phyloP scores from a whole-genome alignment of 495 filamentous ascomycete genomes.

The Chaetomium tenue region DNA sequence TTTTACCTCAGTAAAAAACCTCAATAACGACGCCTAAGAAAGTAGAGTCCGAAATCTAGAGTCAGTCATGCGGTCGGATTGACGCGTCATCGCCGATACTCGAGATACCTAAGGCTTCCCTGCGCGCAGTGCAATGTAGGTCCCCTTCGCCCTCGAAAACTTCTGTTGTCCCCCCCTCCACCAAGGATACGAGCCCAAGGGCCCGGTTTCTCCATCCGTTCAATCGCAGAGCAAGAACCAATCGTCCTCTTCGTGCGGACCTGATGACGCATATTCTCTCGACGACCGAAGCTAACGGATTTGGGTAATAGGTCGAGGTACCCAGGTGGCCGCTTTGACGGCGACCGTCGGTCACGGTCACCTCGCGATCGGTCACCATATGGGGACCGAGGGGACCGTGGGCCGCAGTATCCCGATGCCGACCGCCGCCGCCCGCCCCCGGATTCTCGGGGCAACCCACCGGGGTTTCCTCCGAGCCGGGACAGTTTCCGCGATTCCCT shows the following conservation, averaged over 20 bases:
- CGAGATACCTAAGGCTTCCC: neutral
- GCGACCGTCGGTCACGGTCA: constrained; percentile 51
- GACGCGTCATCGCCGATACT: neutral
- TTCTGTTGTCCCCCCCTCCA: neutral
- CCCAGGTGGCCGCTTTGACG: constrained; percentile 45
- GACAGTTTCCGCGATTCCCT: constrained; percentile 48
- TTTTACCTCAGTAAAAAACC: too few relatives aligned
- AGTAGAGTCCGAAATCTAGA: neutral
- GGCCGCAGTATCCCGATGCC: constrained; percentile 47
- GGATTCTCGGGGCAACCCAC: constrained; percentile 49
- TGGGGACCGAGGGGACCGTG: constrained; percentile 46
- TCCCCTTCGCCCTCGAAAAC: neutral
- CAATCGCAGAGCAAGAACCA: neutral
- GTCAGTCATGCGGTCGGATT: constrained; percentile 10
- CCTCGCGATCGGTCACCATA: constrained; percentile 58
- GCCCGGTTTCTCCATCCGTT: neutral
- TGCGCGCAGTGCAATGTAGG: constrained; percentile 12
- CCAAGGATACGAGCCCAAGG: too few relatives aligned
- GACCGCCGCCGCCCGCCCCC: constrained; percentile 49
- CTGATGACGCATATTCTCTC: neutral
- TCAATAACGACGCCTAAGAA: neutral
- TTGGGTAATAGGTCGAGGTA: constrained; percentile 46
- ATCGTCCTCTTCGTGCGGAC: neutral
- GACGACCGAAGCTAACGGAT: neutral
- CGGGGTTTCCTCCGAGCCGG: constrained; percentile 50